Evolutionary conservation across 2,329 filamentous ascomycete genomes (phyloP), one percentile per base, ranked within the genome.

Genomic region (Tolypocladium ophioglossoides): DNA sequence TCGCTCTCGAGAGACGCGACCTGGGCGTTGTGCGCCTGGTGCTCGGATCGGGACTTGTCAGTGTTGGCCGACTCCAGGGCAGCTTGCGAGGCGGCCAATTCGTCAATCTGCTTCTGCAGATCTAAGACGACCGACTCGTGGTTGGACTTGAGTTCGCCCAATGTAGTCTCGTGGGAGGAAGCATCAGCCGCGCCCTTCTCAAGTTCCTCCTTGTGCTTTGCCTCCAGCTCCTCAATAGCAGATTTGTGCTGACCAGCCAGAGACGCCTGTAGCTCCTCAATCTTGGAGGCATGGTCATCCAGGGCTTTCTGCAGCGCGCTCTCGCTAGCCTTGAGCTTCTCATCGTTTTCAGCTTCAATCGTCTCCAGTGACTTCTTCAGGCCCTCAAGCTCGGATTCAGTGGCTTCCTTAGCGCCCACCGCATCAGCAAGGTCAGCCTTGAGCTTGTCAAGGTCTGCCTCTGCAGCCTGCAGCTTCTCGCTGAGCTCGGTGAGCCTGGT

Each of bases 31-130:
- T 71, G 74, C 1, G 73, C 74, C 49, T 76, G 71, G 37, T 71
- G 67, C 54, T 77, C 75, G 24, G 68, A 70, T 51, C 76, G 74
- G 27, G 74, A 56, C 60, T 72, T 75, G 40, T 73, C 69, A 51
- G 73, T 70, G 59, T 72, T 74, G 14, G 74, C 72, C 27, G 70
- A 67, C 62, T 77, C 73, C 8, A 79, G 62, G 5, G 69, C 67
- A n/a, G 67, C 65, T 51, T 76, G 76, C 2, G 76, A 74, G 2
- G 74, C 70, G 1, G 72, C 71, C 52, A 84, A 64, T 41, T 78
- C 75, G 22, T 80, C 75, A 35, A 85, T 72, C 66, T 80, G 77
- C 62, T 72, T 75, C 65, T 84, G 76, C 48, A 85, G 67, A 22
- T 76, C 75, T 27, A 70, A 71, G 34, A 75, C 61, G 4, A 70